Conservation (phyloP, 768 basidiomycete genomes). For the Russula sp. region DNA sequence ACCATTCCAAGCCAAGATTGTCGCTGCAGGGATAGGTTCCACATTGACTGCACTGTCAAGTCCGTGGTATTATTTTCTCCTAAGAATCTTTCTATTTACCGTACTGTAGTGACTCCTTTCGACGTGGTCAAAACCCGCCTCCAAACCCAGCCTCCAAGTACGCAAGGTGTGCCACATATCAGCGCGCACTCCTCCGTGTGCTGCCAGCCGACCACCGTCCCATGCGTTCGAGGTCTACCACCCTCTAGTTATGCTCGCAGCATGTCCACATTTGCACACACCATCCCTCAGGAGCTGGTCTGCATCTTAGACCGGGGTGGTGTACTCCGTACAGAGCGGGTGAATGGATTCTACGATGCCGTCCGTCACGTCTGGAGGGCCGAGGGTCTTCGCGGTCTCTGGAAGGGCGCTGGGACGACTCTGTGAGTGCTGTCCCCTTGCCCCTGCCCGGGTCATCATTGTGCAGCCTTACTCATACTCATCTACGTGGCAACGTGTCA, state of each 20-base stretch:
- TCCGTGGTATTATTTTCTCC: conserved; percentile 37
- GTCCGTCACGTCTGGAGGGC: conserved; percentile 73
- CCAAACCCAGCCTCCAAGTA: conserved; percentile 77
- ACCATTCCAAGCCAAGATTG: conserved; percentile 71
- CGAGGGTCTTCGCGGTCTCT: conserved; percentile 82
- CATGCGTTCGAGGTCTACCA: conserved; percentile 33
- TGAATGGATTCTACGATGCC: conserved; percentile 85
- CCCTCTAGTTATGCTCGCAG: conserved; percentile 60
- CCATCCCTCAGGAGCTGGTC: conserved; percentile 63
- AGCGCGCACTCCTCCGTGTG: conserved; percentile 55
- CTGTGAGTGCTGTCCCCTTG: conserved; percentile 57
- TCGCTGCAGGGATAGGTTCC: conserved; percentile 77
- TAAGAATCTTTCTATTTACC: neutral
- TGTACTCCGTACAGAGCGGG: conserved; percentile 63
- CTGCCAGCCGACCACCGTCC: conserved; percentile 55
- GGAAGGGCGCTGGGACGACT: conserved; percentile 94
- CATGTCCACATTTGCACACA: conserved; percentile 67
- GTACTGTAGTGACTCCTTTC: conserved; percentile 91
- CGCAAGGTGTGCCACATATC: conserved; percentile 46
- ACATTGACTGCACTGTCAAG: conserved; percentile 82
- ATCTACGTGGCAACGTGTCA: conserved; percentile 36
- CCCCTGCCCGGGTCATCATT: neutral
- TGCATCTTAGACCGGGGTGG: conserved; percentile 81
- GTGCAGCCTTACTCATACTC: conserved; percentile 23
- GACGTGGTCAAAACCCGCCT: conserved; percentile 96